Base-by-base conservation (phyloP, 1,284 basidiomycete species). In the Leccinum huronense region DNA sequence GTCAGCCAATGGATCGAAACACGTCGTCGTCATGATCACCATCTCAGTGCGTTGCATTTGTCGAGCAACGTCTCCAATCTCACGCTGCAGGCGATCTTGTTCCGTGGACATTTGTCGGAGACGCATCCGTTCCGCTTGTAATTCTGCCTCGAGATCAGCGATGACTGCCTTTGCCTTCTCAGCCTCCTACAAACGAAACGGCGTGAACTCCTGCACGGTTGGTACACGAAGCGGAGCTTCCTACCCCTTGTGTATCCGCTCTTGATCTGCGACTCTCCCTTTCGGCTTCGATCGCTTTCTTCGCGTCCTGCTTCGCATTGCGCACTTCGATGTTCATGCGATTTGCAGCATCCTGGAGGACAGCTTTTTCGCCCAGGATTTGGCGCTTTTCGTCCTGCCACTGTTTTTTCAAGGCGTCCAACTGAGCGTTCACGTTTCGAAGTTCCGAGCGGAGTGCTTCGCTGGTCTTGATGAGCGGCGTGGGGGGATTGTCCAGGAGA, bases 31-130 rank as follows among this genome's bases (percentile, higher is more conserved):
- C 38, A 30, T 57, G 10, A 9, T 72, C 69, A 90, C 90, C 56
- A 83, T 80, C 78, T 92, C 89, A 7, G 88, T 89, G 45, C 88
- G 82, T 64, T 84, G 82, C 65, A 93, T 74, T 67, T 92, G 85
- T 10, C 81, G 76, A 30, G 85, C 68, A 54, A 92, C 80, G 9
- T 83, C 82, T 59, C 86, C 82, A 69, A 86, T 88, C 69, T 91
- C 87, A 36, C 84, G 80, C 61, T 86, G 81, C 6, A 85, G 79
- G 16, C 80, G 81, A 27, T 80, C 78, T 68, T 91, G 88, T 72
- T 92, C 88, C 0, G 83, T 80, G 0, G 82, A 81, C 69, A 93
- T 78, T 9, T 80, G 76, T 65, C 88, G 79, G 56, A 94, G 75
- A 16, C 85, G 84, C 14, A 82, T 77, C 27, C 91, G 84, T 73